These are phyloP conservation scores for Spizellomyces punctatus DNA, from an alignment of 192 early-diverging fungal species.

Conservation along the genomic window DNA sequence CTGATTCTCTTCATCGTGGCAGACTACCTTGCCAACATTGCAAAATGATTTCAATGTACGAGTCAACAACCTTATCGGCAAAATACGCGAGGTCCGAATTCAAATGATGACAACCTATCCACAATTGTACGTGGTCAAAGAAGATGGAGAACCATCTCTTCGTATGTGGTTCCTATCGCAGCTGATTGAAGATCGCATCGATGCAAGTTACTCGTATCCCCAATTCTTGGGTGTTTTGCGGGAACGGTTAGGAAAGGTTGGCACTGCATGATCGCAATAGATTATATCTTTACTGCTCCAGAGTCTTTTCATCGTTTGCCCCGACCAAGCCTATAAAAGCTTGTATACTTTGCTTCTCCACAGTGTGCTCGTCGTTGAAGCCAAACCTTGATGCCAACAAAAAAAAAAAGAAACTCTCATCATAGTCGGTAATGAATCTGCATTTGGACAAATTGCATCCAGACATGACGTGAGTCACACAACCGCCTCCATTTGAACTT, in stretches of 20 bases:
- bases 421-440: no score
- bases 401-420: no score
- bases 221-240: conserved; percentile 48
- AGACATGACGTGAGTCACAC: no score
- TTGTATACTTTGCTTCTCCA: no score
- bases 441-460: no score
- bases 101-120: conserved; percentile 66
- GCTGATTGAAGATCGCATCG: conserved; percentile 90
- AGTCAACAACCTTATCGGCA: conserved; percentile 75
- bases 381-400: no score
- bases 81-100: conserved; percentile 69
- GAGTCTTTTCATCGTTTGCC: no score
- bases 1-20: conserved; percentile 13
- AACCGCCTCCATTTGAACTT: no score
- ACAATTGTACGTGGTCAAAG: conserved; percentile 82
- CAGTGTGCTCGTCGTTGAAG: no score
- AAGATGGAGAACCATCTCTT: conserved; percentile 84
- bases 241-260: conserved; percentile 19
- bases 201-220: conserved; percentile 57
- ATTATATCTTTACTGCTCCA: no score
- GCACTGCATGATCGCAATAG: neutral
- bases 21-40: conserved; percentile 68
- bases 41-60: conserved; percentile 75
- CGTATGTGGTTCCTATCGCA: conserved; percentile 85
- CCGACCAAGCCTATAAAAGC: no score